Percentiles rank a stretch among this genome's conserved stretches.
phyloP scores from a whole-genome alignment of 495 filamentous ascomycete genomes.

The Mytilinidion resinicola region DNA sequence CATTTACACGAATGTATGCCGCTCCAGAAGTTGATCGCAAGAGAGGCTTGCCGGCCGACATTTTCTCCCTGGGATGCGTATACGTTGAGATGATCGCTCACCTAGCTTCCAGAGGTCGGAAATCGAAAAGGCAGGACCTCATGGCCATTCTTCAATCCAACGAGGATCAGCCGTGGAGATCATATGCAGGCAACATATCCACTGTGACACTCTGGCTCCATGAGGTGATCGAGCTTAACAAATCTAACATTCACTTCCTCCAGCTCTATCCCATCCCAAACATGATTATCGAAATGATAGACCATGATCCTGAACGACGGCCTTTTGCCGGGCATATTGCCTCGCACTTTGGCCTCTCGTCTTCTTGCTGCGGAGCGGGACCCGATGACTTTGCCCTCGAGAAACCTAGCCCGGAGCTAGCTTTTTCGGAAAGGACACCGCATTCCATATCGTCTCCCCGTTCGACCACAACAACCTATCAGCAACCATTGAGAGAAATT shows the following conservation, averaged over 20 bases:
- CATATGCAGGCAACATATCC: not conserved
- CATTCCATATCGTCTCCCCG: no score
- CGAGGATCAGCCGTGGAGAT: not conserved
- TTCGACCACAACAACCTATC: no score
- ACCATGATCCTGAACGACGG: not conserved
- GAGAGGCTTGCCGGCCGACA: not conserved
- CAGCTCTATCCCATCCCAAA: not conserved
- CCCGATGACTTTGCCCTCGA: not conserved
- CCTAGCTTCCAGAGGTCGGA: not conserved
- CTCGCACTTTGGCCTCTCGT: not conserved
- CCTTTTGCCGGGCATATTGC: not conserved
- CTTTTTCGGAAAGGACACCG: not conserved
- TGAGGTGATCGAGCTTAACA: not conserved
- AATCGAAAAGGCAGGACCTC: not conserved
- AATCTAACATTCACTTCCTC: not conserved
- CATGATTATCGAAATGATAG: not conserved
- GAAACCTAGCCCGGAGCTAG: not conserved
- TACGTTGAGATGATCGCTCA: not conserved
- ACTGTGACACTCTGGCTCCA: not conserved
- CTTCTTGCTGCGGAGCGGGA: not conserved
- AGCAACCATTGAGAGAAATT: no score
- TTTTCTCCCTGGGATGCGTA: not conserved
- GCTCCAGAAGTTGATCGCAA: conserved; percentile 1
- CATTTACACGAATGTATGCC: not conserved
- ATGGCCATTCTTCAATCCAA: not conserved